A percentile compares a stretch with the other conserved stretches of the same genome.
phyloP scores from a whole-genome alignment of 2,329 filamentous ascomycete genomes.

The Esteya vermicola region DNA sequence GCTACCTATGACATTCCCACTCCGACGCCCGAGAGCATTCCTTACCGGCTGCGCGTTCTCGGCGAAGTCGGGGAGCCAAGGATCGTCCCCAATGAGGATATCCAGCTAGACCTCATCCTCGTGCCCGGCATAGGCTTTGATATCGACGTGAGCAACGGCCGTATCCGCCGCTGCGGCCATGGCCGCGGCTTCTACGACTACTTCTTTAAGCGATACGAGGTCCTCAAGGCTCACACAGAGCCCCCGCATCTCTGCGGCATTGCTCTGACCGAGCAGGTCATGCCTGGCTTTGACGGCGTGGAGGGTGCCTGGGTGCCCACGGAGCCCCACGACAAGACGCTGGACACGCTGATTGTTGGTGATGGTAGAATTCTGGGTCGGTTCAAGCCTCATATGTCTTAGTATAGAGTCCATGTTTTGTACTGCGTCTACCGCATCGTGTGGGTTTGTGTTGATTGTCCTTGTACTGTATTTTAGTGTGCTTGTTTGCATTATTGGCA shows the following conservation, averaged over 20 bases:
- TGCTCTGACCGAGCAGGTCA: slow-evolving; percentile 73
- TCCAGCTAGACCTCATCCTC: slow-evolving; percentile 68
- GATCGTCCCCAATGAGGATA: too few relatives aligned
- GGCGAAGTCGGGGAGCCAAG: slow-evolving; percentile 42
- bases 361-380: slow-evolving; percentile 34
- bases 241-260: slow-evolving; percentile 54
- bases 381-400: too few relatives aligned
- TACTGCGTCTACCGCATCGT: too few relatives aligned
- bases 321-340: slow-evolving; percentile 59
- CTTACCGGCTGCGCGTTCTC: slow-evolving; percentile 56
- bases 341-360: slow-evolving; percentile 66
- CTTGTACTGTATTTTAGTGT: too few relatives aligned
- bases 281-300: slow-evolving; percentile 36
- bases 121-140: slow-evolving; percentile 94
- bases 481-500: too few relatives aligned
- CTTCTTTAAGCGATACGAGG: slow-evolving; percentile 63
- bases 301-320: slow-evolving; percentile 52
- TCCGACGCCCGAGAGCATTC: slow-evolving; percentile 50
- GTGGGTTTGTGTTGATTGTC: too few relatives aligned
- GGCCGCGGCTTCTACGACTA: slow-evolving; percentile 96
- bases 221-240: slow-evolving; percentile 20
- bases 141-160: slow-evolving; percentile 30
- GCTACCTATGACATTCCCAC: slow-evolving; percentile 97
- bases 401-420: too few relatives aligned
- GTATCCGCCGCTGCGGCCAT: slow-evolving; percentile 69